Percentiles rank a stretch among this genome's conserved stretches.
phyloP scores from a whole-genome alignment of 2,329 filamentous ascomycete species.

The Fusarium fujikuroi region DNA sequence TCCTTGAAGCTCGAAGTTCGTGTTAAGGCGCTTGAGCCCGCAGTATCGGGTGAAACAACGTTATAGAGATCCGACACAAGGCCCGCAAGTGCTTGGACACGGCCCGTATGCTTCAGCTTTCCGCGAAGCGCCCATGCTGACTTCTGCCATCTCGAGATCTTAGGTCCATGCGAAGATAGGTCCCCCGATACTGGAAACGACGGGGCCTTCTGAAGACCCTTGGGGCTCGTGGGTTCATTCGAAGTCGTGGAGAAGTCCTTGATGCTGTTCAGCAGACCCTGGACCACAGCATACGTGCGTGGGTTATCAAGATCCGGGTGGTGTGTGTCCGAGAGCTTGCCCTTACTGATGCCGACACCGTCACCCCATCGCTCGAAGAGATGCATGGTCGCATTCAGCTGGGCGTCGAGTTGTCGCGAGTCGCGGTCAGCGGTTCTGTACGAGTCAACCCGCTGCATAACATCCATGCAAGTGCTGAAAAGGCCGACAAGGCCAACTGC shows the following conservation, averaged over 20 bases:
- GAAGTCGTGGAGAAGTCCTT: rapidly evolving
- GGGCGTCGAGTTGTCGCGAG: background rate
- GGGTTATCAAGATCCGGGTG: background rate
- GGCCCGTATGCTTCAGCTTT: background rate
- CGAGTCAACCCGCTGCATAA: background rate
- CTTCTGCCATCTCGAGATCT: background rate
- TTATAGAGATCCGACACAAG: background rate
- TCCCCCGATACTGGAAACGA: rapidly evolving
- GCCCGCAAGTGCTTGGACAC: background rate
- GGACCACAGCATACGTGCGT: rapidly evolving
- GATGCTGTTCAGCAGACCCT: background rate
- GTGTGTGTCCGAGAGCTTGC: background rate
- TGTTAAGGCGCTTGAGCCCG: rapidly evolving
- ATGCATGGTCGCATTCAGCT: background rate
- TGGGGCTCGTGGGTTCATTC: rapidly evolving
- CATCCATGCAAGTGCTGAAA: background rate
- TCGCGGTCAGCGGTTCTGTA: background rate
- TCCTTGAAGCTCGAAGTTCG: background rate
- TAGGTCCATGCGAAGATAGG: rapidly evolving
- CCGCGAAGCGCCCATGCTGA: background rate
- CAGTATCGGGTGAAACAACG: rapidly evolving
- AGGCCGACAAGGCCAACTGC: background rate
- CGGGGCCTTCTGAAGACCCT: background rate
- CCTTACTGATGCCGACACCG: background rate
- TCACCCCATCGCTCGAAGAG: background rate